A percentile compares a stretch with the other conserved stretches of the same genome.
Evolutionary conservation across 2,329 filamentous ascomycete species (phyloP).

Genomic region (Colletotrichum sp.): DNA sequence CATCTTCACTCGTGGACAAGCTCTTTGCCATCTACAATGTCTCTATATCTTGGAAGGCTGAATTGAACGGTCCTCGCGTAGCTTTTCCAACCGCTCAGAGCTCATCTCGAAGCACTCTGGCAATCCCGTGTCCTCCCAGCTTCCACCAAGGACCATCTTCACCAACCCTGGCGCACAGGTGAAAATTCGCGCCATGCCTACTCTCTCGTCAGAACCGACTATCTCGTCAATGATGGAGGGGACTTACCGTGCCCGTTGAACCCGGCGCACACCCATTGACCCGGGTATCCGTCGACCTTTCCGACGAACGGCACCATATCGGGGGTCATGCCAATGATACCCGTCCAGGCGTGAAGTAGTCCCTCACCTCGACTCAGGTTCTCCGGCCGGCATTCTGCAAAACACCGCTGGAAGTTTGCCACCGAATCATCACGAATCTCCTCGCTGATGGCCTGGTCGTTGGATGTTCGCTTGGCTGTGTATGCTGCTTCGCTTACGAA

Average conservation of each 20-base stretch:
- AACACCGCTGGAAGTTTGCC: neutral
- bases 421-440: conserved; percentile 1
- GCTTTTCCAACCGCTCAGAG: neutral
- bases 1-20: neutral
- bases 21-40: neutral
- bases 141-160: conserved; percentile 41
- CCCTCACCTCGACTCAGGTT: conserved; percentile 39
- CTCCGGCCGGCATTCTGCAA: neutral
- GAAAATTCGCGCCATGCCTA: conserved; percentile 47
- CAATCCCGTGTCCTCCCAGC: conserved; percentile 40
- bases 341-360: conserved; percentile 49
- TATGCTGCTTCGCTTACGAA: neutral
- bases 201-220: neutral
- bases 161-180: conserved; percentile 48
- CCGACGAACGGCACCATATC: conserved; percentile 53
- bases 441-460: neutral
- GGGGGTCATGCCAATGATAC: conserved; percentile 50
- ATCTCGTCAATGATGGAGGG: neutral
- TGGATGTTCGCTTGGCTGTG: neutral
- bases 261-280: conserved; percentile 54
- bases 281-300: conserved; percentile 38
- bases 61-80: neutral
- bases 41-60: neutral
- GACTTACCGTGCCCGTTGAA: conserved; percentile 38
- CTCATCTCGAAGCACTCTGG: conserved; percentile 22